A percentile compares a stretch with the other conserved stretches of the same genome.
phyloP scores from a whole-genome alignment of 176 grass and related monocot species.

The Rhynchospora breviuscula region DNA sequence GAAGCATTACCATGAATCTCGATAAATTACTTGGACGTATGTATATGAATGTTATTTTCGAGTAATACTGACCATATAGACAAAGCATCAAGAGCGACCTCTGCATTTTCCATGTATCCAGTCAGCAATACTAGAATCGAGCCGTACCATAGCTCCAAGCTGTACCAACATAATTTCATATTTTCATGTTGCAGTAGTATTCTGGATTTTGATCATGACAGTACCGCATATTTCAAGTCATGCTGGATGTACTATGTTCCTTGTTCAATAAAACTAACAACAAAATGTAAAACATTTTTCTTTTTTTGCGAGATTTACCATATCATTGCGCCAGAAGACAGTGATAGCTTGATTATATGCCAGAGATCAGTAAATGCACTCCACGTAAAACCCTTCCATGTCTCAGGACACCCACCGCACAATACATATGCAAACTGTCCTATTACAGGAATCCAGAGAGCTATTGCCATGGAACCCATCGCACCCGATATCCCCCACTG shows the following conservation, averaged over 20 bases:
- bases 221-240: neutral
- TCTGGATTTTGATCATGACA: neutral
- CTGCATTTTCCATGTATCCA: slow-evolving; percentile 25
- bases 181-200: neutral
- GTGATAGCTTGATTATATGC: slow-evolving; percentile 31
- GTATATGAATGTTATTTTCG: neutral
- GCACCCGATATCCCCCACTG: slow-evolving; percentile 15
- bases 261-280: neutral
- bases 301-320: neutral
- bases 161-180: neutral
- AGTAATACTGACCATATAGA: slow-evolving; percentile 24
- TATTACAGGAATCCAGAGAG: slow-evolving; percentile 25
- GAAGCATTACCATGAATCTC: neutral
- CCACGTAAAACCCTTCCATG: slow-evolving; percentile 33
- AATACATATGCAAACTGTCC: slow-evolving; percentile 25
- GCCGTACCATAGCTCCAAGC: slow-evolving; percentile 30
- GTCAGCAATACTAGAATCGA: slow-evolving; percentile 25
- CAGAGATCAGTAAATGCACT: slow-evolving; percentile 24
- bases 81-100: slow-evolving; percentile 22
- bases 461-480: slow-evolving; percentile 4
- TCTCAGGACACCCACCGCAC: slow-evolving; percentile 21
- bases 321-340: slow-evolving; percentile 28
- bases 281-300: neutral
- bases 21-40: neutral
- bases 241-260: neutral